Evolutionary conservation across 768 basidiomycete genomes (phyloP), one percentile per base, ranked within the genome.

Genomic region (Mycena haematopus): DNA sequence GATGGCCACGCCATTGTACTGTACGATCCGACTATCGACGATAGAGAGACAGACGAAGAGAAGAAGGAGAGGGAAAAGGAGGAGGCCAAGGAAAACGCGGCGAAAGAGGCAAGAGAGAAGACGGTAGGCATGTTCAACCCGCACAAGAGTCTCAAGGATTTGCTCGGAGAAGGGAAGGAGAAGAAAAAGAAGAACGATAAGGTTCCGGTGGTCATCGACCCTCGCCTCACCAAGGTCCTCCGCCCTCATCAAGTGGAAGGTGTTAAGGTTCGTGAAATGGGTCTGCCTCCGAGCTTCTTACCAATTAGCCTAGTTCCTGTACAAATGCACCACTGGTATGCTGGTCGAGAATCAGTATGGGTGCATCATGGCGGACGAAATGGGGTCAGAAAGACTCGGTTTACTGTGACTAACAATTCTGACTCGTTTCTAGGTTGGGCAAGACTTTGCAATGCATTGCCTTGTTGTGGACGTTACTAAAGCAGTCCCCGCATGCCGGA

Each of bases 281-380:
- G 27, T 24, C 13, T 61, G 38, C 65, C 10, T 53, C 21, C 22
- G 45, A 31, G 35, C 49, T 56, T 55, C 21, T 49, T 63, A 42
- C n/a, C 58, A 4, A 50, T 40, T 47, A 22, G 11, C 21, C 68
- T 33, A 99, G 95, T 99, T 99, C 75, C 75, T 99, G 74, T 99
- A 96, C 77, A 89, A 86, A 75, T 97, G 96, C 75, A 89, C 95
- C 6, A 97, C 95, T 0, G 97, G 96, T 0, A 91, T 96, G 87
- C 76, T 96, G 58, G 92, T 91, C 38, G 90, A 93, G 47, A 92
- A 94, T 69, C 94, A 96, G 64, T 90, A 88, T 63, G 93, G 93
- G 0, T 99, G 96, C 71, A 99, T 99, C 74, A 98, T 99, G 96
- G 96, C 96, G 1, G 96, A 99, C 71, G 96, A 96, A 76, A 99